Evolutionary conservation across 805 yeast species (phyloP).

Genomic region (Kuraishia piskuri): DNA sequence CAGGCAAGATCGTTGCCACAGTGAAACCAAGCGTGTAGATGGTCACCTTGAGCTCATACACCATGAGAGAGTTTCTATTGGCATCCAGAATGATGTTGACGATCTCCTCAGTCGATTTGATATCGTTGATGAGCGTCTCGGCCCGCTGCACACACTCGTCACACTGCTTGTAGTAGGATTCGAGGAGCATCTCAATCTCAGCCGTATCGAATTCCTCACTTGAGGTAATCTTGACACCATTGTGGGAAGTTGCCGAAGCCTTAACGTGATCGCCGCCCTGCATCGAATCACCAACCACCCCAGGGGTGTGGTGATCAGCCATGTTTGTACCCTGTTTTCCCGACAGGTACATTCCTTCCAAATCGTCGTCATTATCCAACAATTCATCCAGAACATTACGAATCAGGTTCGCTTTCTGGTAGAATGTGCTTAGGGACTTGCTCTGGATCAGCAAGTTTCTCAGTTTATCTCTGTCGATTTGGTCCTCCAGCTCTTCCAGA

Average conservation of each 20-base stretch:
- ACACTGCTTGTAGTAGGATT: slow-evolving; percentile 83
- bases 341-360: slow-evolving; percentile 70
- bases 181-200: slow-evolving; percentile 81
- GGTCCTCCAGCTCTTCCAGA: slow-evolving; percentile 64
- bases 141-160: slow-evolving; percentile 92
- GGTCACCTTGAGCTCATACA: slow-evolving; percentile 74
- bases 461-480: slow-evolving; percentile 67
- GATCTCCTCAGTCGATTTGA: slow-evolving; percentile 86
- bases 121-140: slow-evolving; percentile 73
- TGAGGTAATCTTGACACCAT: background rate
- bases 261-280: too few species aligned
- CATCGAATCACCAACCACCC: background rate
- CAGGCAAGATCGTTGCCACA: slow-evolving; percentile 77
- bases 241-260: background rate
- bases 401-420: slow-evolving; percentile 68
- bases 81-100: slow-evolving; percentile 88
- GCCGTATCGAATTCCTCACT: slow-evolving; percentile 27
- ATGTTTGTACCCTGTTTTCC: background rate
- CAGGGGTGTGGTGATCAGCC: too few species aligned
- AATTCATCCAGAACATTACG: slow-evolving; percentile 78
- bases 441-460: slow-evolving; percentile 67
- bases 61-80: slow-evolving; percentile 82
- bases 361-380: slow-evolving; percentile 79
- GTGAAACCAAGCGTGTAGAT: slow-evolving; percentile 82
- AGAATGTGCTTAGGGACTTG: slow-evolving; percentile 60